Conservation (phyloP, 176 grass and related monocot species). For the Elymus sibiricus region DNA sequence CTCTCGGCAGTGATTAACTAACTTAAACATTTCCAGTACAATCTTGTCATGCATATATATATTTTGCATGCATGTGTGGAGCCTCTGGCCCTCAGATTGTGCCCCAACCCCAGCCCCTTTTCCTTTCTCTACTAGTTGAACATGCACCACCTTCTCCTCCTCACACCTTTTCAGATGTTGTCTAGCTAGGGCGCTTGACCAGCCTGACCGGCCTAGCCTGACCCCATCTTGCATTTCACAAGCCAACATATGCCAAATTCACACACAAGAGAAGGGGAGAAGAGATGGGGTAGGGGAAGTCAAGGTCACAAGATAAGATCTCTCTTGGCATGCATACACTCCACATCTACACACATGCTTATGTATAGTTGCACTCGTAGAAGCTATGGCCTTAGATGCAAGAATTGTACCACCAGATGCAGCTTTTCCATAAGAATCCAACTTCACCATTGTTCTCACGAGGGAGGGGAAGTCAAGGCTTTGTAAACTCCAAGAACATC, state of each 20-base stretch:
- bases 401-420: constrained; percentile 42
- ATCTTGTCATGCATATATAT: constrained; percentile 32
- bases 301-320: constrained; percentile 51
- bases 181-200: constrained; percentile 41
- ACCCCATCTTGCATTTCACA: constrained; percentile 40
- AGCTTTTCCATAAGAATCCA: constrained; percentile 52
- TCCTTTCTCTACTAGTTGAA: constrained; percentile 16
- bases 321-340: background rate
- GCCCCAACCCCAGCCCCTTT: constrained; percentile 15
- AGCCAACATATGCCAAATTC: constrained; percentile 41
- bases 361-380: constrained; percentile 39
- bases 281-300: constrained; percentile 30
- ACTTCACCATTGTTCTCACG: constrained; percentile 29
- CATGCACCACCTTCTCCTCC: constrained; percentile 39
- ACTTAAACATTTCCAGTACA: constrained; percentile 24
- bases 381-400: constrained; percentile 48
- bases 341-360: constrained; percentile 9
- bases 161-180: constrained; percentile 86
- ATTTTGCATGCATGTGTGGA: constrained; percentile 25
- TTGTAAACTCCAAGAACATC: constrained; percentile 56
- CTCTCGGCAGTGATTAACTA: constrained; percentile 34
- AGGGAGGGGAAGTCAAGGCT: constrained; percentile 45
- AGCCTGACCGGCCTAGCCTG: constrained; percentile 27
- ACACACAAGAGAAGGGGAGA: constrained; percentile 26
- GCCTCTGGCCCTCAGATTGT: constrained; percentile 38